Conservation (phyloP, 2,329 filamentous ascomycete species). For the Botryosphaeria dothidea region DNA sequence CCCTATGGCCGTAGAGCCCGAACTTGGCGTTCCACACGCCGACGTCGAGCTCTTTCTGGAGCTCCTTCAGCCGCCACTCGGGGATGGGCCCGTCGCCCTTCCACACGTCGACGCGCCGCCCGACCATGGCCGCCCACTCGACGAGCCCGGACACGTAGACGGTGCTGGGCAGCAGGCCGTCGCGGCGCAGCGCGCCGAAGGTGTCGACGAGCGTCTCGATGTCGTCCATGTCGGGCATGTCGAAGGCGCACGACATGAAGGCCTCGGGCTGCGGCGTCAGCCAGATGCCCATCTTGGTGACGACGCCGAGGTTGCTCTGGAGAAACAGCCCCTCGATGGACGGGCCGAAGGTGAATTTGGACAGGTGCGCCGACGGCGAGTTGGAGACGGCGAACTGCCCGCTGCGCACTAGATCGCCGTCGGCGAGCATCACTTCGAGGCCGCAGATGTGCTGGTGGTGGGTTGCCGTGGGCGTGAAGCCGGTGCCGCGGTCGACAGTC, state of each 20-base stretch:
- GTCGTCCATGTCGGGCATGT: neutral
- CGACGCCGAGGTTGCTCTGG: conserved; percentile 55
- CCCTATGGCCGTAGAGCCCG: neutral
- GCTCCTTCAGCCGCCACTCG: no score
- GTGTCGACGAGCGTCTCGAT: neutral
- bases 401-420: conserved; percentile 30
- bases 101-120: no score
- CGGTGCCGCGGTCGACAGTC: conserved; percentile 28
- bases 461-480: conserved; percentile 41
- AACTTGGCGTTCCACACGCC: neutral
- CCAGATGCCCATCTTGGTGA: conserved; percentile 41
- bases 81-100: no score
- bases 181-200: no score
- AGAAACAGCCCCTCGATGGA: conserved; percentile 50
- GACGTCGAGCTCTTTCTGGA: no score
- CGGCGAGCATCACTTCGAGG: conserved; percentile 45
- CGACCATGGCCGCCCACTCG: no score
- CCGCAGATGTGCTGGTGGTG: conserved; percentile 49
- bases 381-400: neutral
- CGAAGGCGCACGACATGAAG: neutral
- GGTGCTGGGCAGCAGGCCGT: no score
- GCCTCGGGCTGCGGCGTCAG: neutral
- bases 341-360: conserved; percentile 31
- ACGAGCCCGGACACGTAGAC: no score
- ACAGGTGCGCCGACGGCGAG: neutral